Evolutionary conservation across 768 basidiomycete species (phyloP).

Genomic region (Trametes cinnabarina): DNA sequence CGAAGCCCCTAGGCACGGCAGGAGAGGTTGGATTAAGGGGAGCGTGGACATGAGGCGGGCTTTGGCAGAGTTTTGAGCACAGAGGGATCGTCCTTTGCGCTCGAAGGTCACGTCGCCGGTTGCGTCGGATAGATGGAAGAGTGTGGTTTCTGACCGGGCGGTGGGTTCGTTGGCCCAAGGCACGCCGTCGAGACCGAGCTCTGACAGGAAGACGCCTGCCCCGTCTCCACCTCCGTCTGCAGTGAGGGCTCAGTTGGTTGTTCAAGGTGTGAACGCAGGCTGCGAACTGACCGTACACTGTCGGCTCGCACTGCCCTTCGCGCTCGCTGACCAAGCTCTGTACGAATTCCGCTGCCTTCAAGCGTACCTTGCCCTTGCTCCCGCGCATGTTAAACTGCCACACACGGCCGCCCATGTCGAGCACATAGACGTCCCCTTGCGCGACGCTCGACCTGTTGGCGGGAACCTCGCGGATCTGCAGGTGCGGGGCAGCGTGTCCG

Average conservation of each 20-base stretch:
- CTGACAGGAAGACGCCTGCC: constrained; percentile 45
- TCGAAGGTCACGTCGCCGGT: constrained; percentile 40
- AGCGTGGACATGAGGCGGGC: not conserved
- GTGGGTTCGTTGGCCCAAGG: constrained; percentile 6
- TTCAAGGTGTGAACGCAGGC: not conserved
- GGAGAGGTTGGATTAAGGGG: not conserved
- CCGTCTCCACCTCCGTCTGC: constrained; percentile 54
- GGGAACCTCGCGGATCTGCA: constrained; percentile 49
- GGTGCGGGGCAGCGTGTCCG: constrained; percentile 9
- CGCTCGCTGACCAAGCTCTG: constrained; percentile 43
- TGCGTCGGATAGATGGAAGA: constrained; percentile 47
- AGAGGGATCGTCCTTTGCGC: constrained; percentile 14
- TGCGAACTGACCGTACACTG: constrained; percentile 43
- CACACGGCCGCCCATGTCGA: constrained; percentile 53
- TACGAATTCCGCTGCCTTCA: constrained; percentile 61
- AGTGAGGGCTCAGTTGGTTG: not conserved
- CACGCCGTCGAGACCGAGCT: constrained; percentile 39
- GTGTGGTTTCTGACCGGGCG: constrained; percentile 26
- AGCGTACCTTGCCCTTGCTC: constrained; percentile 55
- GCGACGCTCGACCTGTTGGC: constrained; percentile 45
- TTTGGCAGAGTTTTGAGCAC: not conserved
- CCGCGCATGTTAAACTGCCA: constrained; percentile 56
- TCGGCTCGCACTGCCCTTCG: constrained; percentile 41
- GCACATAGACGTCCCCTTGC: constrained; percentile 55
- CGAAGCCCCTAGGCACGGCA: not conserved